Base-by-base conservation (phyloP, 768 basidiomycete genomes). In the Lactarius psammicola region DNA sequence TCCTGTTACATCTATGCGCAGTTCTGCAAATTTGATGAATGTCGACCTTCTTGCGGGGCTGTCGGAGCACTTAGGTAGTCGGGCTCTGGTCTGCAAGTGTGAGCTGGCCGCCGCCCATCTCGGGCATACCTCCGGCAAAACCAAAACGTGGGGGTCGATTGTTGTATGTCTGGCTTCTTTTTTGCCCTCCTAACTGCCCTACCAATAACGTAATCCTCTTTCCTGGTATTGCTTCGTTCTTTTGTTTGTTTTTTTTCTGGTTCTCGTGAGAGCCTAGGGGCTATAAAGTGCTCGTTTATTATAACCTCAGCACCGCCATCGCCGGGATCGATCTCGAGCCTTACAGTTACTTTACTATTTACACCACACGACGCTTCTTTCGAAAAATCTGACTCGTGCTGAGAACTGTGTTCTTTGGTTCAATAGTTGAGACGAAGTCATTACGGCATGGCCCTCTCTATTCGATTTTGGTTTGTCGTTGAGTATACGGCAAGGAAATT, bases 221-320 rank as follows among this genome's bases (percentile, higher is more conserved):
- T 55, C 54, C 31, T 26, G 4, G 15, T 13, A 13, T 23, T 9
- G n/a, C 20, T 10, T n/a, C 44, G n/a, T n/a, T n/a, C n/a, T n/a
- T n/a, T n/a, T n/a, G n/a, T n/a, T 23, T 23, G n/a, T 49, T 17
- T 51, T 23, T 23, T 11, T 13, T 49, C 11, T 51, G 49, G 23
- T 51, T 51, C 49, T 51, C 49, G 49, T 51, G 49, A 26, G 49
- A 51, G 49, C 26, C 49, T 26, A 23, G 23, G 49, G 26, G 49
- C 49, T 15, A 51, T 51, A 17, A 51, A 51, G 23, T 51, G 49
- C 49, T 51, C 23, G 23, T 51, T 51, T 30, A 17, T n/a, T 13
- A 49, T 66, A 51, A 57, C 60, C 55, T 58, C 60, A 66, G 56
- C 60, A 58, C 65, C 65, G 60, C 60, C 65, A 53, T 66, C 23